Evolutionary conservation across 2,329 filamentous ascomycete species (phyloP).

Genomic region (Penicillium sp.): DNA sequence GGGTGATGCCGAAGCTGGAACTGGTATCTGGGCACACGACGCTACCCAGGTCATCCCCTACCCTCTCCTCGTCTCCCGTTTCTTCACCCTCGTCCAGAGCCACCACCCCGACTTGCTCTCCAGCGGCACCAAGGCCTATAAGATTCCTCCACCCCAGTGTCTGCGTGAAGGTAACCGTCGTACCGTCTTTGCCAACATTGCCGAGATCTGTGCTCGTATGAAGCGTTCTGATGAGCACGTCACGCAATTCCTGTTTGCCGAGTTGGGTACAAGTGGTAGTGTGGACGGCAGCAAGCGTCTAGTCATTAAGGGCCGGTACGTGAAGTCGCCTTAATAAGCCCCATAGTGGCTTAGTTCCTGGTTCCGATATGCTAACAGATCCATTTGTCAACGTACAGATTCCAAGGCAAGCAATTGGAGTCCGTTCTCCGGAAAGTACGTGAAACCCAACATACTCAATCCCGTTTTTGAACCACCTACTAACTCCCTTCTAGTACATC

Average conservation of each 20-base stretch:
- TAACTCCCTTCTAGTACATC: slow-evolving; percentile 38
- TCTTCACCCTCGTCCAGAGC: slow-evolving; percentile 92
- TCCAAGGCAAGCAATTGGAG: slow-evolving; percentile 99
- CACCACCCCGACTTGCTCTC: slow-evolving; percentile 96
- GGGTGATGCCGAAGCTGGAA: slow-evolving; percentile 85
- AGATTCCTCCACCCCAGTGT: slow-evolving; percentile 98
- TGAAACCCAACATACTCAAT: neutral
- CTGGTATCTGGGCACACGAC: slow-evolving; percentile 88
- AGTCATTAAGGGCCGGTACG: slow-evolving; percentile 94
- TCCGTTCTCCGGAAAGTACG: slow-evolving; percentile 76
- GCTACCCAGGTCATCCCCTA: slow-evolving; percentile 80
- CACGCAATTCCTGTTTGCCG: slow-evolving; percentile 94
- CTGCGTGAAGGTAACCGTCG: slow-evolving; percentile 99
- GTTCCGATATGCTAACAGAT: neutral
- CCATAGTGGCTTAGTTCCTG: neutral
- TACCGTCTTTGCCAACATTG: slow-evolving; percentile 99
- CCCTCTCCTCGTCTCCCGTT: slow-evolving; percentile 82
- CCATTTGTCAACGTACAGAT: neutral
- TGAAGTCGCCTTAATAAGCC: neutral
- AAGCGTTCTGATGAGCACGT: slow-evolving; percentile 98
- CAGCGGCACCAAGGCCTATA: slow-evolving; percentile 91
- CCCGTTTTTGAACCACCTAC: neutral
- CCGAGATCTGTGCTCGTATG: slow-evolving; percentile 99
- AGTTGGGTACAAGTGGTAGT: slow-evolving; percentile 95
- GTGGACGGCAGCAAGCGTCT: slow-evolving; percentile 90